Percentiles rank a stretch among this genome's conserved stretches.
Conservation (phyloP, 2,329 filamentous ascomycete genomes). For the Aspergillus sclerotialis region DNA sequence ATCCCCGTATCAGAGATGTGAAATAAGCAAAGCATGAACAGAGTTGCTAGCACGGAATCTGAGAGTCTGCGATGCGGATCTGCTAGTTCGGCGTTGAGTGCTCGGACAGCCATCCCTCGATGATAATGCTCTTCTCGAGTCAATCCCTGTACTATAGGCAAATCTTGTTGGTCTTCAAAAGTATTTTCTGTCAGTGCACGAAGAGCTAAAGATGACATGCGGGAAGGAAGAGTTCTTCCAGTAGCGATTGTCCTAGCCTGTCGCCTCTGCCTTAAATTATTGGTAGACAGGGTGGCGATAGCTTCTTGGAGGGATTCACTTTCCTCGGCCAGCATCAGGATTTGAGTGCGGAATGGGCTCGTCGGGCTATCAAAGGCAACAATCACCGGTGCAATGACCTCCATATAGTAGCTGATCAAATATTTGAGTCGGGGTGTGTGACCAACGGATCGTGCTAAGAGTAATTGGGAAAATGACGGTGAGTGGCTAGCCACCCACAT, state of each 20-base stretch:
- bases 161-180: constrained; percentile 32
- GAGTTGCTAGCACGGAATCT: constrained; percentile 80
- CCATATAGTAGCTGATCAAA: constrained; percentile 89
- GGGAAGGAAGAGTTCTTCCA: constrained; percentile 43
- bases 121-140: constrained; percentile 73
- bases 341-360: constrained; percentile 80
- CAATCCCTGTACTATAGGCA: constrained; percentile 50
- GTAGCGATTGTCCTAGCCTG: constrained; percentile 49
- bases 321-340: constrained; percentile 67
- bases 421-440: constrained; percentile 74
- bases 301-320: constrained; percentile 86
- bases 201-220: constrained; percentile 42
- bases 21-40: constrained; percentile 83
- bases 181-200: constrained; percentile 33
- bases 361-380: constrained; percentile 80
- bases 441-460: constrained; percentile 43
- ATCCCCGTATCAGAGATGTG: constrained; percentile 91
- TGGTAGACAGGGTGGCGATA: constrained; percentile 80
- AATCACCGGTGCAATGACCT: constrained; percentile 84
- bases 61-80: constrained; percentile 68
- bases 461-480: constrained; percentile 29
- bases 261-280: constrained; percentile 79
- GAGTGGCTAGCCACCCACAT: constrained; percentile 17
- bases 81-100: constrained; percentile 77
- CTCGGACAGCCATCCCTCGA: constrained; percentile 73